Evolutionary conservation across 257 asterid species (phyloP), one percentile per base, ranked within the genome.

Genomic region (Ocimum tenuiflorum): DNA sequence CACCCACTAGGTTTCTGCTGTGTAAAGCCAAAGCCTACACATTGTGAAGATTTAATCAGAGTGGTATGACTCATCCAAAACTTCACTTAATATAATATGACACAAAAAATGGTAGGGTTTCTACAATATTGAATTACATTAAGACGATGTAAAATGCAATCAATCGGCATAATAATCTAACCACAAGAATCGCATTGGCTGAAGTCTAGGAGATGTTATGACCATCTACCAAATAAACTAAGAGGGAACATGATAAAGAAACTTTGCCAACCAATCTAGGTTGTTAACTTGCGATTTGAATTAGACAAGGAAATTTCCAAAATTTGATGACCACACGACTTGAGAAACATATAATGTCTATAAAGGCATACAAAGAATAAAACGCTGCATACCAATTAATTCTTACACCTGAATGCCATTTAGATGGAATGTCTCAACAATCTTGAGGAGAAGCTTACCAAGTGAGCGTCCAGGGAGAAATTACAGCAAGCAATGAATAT

Each of bases 361-460:
- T 7, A 59, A 47, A 19, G 35, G 9, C 49, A 18, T 63, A 54
- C 3, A 11, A 13, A 17, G 38, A 63, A 43, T 12, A 57, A 45
- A 64, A 51, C 24, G 31, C 24, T 7, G 24, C 73, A 69, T 71
- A 80, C 85, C 82, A 41, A 41, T 70, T 58, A 53, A 63, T 45
- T 57, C 54, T 17, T 57, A 68, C 53, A 57, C 51, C 69, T 45
- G 75, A 70, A 71, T 62, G 69, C 74, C 67, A 66, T 42, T 67
- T 35, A 76, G 66, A 72, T 54, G 79, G 67, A 65, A 68, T 27
- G 43, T 71, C 63, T 45, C 77, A 66, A 72, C 59, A 73, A 50
- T 45, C 69, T 54, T 50, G 61, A 75, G 76, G 65, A 67, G 68
- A 69, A 47, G 70, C 50, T 54, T 54, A 60, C 58, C 69, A 41